phyloP scores from a whole-genome alignment of 1,284 basidiomycete genomes.

The Fomitopsis pinicola region DNA sequence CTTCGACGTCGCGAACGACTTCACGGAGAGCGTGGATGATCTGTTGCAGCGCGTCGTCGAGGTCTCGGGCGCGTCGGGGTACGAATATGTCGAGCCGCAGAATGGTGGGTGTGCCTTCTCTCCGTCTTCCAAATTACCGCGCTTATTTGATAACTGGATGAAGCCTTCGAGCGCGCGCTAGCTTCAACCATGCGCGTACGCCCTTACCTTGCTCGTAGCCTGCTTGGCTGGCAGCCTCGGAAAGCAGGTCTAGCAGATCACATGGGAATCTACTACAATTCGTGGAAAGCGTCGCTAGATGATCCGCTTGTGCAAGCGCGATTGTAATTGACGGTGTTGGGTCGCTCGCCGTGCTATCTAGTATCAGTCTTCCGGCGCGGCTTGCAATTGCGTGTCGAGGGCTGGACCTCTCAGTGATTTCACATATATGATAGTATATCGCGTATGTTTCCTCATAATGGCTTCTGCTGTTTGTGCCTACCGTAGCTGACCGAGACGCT shows the following conservation, averaged over 20 bases:
- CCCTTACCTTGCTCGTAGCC: slow-evolving; percentile 40
- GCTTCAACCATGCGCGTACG: slow-evolving; percentile 27
- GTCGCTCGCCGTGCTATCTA: no score
- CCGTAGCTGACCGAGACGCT: no score
- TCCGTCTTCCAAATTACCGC: no score
- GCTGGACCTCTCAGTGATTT: no score
- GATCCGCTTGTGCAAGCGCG: not conserved
- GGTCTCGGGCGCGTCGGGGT: slow-evolving; percentile 35
- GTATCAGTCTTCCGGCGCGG: no score
- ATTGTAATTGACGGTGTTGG: slow-evolving; percentile 12
- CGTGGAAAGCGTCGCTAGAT: slow-evolving; percentile 28
- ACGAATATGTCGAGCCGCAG: slow-evolving; percentile 28
- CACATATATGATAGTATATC: no score
- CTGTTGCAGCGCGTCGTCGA: slow-evolving; percentile 38
- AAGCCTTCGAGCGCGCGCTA: slow-evolving; percentile 31
- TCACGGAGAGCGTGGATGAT: slow-evolving; percentile 41
- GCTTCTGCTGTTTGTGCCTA: no score
- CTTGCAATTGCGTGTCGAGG: no score
- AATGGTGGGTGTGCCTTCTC: slow-evolving; percentile 29
- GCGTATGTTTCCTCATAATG: no score
- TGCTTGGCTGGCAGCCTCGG: slow-evolving; percentile 44
- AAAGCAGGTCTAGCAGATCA: slow-evolving; percentile 43
- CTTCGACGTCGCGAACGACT: slow-evolving; percentile 43
- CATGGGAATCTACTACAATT: slow-evolving; percentile 40
- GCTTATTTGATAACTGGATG: slow-evolving; percentile 1